Conservation (phyloP, 2,329 filamentous ascomycete species). For the Hymenoscyphus fraxineus region DNA sequence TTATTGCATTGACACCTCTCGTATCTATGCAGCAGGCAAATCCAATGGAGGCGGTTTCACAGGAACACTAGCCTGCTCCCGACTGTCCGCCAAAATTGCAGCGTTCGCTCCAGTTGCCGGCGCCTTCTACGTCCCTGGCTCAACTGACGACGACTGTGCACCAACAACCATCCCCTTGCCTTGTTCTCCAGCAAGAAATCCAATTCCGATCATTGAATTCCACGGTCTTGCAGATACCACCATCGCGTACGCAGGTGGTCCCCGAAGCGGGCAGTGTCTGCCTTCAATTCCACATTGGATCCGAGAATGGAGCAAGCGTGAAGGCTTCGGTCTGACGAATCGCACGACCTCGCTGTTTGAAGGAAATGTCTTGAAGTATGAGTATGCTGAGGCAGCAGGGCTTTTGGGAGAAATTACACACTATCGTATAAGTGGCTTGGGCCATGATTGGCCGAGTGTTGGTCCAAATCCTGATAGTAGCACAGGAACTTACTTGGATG, state of each 20-base stretch:
- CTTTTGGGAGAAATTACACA: constrained; percentile 20
- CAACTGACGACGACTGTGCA: constrained; percentile 1
- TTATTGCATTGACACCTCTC: constrained; percentile 35
- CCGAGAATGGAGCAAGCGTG: not conserved
- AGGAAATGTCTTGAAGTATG: constrained; percentile 7
- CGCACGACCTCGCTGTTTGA: constrained; percentile 8
- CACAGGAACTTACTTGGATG: constrained; percentile 11
- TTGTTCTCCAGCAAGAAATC: not conserved
- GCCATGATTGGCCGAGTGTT: constrained; percentile 14
- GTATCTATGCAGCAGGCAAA: constrained; percentile 43
- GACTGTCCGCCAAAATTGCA: constrained; percentile 35
- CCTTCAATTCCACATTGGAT: constrained; percentile 10
- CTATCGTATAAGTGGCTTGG: constrained; percentile 3
- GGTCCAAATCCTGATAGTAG: constrained; percentile 5
- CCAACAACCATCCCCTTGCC: constrained; percentile 10
- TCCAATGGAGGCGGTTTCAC: constrained; percentile 44
- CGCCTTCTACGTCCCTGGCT: constrained; percentile 37
- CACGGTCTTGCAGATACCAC: constrained; percentile 1
- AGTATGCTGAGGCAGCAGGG: not conserved
- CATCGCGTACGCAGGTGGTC: not conserved
- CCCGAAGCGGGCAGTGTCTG: not conserved
- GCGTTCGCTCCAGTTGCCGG: constrained; percentile 43
- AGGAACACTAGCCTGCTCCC: constrained; percentile 40
- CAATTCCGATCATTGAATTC: constrained; percentile 11
- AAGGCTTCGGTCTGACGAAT: constrained; percentile 13